Evolutionary conservation across 164 flowering plant genomes (phyloP), one percentile per base, ranked within the genome.

Genomic region (Nymphaea thermarum): DNA sequence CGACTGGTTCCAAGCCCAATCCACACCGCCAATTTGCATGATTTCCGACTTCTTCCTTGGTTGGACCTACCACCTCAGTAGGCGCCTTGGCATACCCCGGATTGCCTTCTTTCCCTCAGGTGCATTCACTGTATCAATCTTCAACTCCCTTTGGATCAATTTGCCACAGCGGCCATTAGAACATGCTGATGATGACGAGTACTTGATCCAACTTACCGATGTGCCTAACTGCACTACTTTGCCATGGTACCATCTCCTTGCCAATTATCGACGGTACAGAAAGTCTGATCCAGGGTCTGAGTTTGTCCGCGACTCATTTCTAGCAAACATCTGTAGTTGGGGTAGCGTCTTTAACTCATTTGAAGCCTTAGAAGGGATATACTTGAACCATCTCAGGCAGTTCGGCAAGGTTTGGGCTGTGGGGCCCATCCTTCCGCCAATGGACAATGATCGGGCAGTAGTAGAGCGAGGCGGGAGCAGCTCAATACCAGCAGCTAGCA

Each of bases 371-470:
- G 87, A 83, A 42, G 41, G 66, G 0, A 68, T 18, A n/a, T 80
- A 70, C 43, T 51, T 81, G 43, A 76, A 75, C 5, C 74, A 70
- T 44, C n/a, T 72, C 64, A 73, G 17, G 64, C 53, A 44, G 63
- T 16, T 18, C 8, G 3, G 64, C 43, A 77, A 77, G 1, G 74
- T 77, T 63, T 55, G 61, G 2, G 76, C 81, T 0, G 74, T 79
- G 7, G 82, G 77, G 78, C 77, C 79, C 0, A 82, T 80, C n/a
- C 85, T 85, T 36, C 87, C 87, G 6, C 18, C 80, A 8, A 45
- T 70, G 14, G 57, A 51, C 8, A 51, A 51, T 51, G 57, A 25
- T 25, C 2, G 4, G 5, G 43, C 3, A 3, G 5, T 43, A 4
- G 36, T 60, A 5, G 62, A 65, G 4, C 4, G 77, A 12, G 74